Evolutionary conservation across 2,329 filamentous ascomycete species (phyloP).

Genomic region (Colletotrichum sp.): DNA sequence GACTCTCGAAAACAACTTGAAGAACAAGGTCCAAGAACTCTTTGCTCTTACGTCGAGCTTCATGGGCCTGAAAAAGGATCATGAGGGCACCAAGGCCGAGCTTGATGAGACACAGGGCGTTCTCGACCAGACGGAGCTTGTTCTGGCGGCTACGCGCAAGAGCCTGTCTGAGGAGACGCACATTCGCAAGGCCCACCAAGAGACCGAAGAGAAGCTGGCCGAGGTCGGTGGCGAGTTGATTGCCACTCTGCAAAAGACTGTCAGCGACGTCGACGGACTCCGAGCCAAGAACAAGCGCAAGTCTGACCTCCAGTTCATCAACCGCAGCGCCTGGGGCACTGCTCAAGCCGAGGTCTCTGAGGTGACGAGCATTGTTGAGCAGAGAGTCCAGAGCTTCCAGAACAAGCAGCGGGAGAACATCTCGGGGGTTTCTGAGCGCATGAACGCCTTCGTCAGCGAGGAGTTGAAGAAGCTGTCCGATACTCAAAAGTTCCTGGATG

Average conservation of each 20-base stretch:
- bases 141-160: constrained; percentile 78
- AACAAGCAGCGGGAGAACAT: constrained; percentile 76
- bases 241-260: constrained; percentile 77
- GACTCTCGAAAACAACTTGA: constrained; percentile 86
- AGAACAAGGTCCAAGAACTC: constrained; percentile 93
- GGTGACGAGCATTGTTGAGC: constrained; percentile 79
- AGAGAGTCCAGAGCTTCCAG: constrained; percentile 75
- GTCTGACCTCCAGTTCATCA: constrained; percentile 81
- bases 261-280: constrained; percentile 80
- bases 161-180: constrained; percentile 80
- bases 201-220: constrained; percentile 80
- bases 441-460: constrained; percentile 77
- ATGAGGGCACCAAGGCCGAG: constrained; percentile 74
- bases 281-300: constrained; percentile 87
- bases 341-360: constrained; percentile 78
- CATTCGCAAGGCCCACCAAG: constrained; percentile 82
- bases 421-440: constrained; percentile 68
- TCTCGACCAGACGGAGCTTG: constrained; percentile 86
- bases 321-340: constrained; percentile 78
- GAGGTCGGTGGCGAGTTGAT: constrained; percentile 78
- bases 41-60: constrained; percentile 87
- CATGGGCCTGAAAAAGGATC: constrained; percentile 86
- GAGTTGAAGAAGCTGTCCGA: constrained; percentile 75
- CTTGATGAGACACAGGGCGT: constrained; percentile 83
- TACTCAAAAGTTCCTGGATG: constrained; percentile 73